phyloP scores from a whole-genome alignment of 805 yeast species.

The Ogataea methanolica region DNA sequence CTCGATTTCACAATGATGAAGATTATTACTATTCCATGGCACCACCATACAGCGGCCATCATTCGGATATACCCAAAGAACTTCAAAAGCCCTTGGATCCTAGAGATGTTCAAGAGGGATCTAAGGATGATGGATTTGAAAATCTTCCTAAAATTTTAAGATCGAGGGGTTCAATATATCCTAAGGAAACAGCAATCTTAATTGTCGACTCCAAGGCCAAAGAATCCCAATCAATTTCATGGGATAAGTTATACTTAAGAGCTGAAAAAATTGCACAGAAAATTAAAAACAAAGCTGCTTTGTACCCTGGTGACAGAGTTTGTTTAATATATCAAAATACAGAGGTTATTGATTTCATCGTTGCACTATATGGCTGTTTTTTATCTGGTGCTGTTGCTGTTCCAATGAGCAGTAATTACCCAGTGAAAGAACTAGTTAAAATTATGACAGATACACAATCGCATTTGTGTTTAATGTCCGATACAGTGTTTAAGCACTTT shows the following conservation, averaged over 20 bases:
- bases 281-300: slow-evolving; percentile 64
- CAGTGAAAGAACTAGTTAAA: slow-evolving; percentile 62
- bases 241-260: slow-evolving; percentile 83
- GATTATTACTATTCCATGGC: slow-evolving; percentile 8
- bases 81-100: slow-evolving; percentile 64
- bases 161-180: slow-evolving; percentile 62
- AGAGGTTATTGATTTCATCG: slow-evolving; percentile 80
- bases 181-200: slow-evolving; percentile 66
- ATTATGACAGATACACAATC: slow-evolving; percentile 73
- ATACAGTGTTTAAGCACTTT: slow-evolving; percentile 66
- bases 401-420: slow-evolving; percentile 76
- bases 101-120: slow-evolving; percentile 37
- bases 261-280: slow-evolving; percentile 88
- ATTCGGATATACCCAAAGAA: slow-evolving; percentile 23
- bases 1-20: slow-evolving; percentile 8
- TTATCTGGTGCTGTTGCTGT: slow-evolving; percentile 93
- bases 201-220: slow-evolving; percentile 77
- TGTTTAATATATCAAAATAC: slow-evolving; percentile 76
- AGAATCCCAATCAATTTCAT: slow-evolving; percentile 67
- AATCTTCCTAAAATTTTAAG: slow-evolving; percentile 69
- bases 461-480: slow-evolving; percentile 77
- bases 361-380: slow-evolving; percentile 87
- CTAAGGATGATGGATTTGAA: slow-evolving; percentile 42
- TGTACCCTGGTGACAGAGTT: slow-evolving; percentile 80
- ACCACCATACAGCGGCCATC: background rate